Conservation (phyloP, 164 flowering plant genomes). For the Saururus chinensis region DNA sequence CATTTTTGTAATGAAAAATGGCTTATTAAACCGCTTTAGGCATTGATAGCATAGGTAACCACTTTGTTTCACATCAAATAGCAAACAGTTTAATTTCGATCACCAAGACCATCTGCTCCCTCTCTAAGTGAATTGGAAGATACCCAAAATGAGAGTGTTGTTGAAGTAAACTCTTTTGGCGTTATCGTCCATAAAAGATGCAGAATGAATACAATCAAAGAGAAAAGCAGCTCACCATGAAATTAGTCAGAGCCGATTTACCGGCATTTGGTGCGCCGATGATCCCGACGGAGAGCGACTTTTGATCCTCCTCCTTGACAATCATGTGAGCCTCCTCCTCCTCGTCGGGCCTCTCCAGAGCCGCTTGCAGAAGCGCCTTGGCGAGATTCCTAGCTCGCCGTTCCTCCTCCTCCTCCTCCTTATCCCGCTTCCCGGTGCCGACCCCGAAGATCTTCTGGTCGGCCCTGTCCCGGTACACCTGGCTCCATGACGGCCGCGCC, state of each 20-base stretch:
- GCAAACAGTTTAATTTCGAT: background rate
- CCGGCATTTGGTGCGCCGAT: slow-evolving; percentile 98
- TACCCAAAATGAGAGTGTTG: background rate
- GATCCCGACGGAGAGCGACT: slow-evolving; percentile 80
- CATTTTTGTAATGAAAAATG: background rate
- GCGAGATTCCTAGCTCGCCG: slow-evolving; percentile 33
- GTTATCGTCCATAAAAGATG: background rate
- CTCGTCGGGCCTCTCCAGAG: slow-evolving; percentile 35
- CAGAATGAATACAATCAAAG: background rate
- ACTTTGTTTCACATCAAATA: background rate
- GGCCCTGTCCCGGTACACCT: slow-evolving; percentile 42
- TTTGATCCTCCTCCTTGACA: slow-evolving; percentile 87
- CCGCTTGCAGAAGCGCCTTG: slow-evolving; percentile 52
- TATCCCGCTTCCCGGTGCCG: too few relatives aligned
- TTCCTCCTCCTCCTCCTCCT: slow-evolving; percentile 24
- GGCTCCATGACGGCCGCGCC: slow-evolving; percentile 46
- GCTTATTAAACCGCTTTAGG: background rate
- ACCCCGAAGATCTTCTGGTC: slow-evolving; percentile 25
- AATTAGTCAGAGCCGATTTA: slow-evolving; percentile 82
- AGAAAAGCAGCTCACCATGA: slow-evolving; percentile 35
- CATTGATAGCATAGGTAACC: background rate
- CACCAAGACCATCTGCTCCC: background rate
- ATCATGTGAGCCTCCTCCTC: slow-evolving; percentile 22
- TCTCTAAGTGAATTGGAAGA: too few relatives aligned
- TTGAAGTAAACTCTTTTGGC: background rate